Evolutionary conservation across 139 green algal genomes (phyloP).

Genomic region (Auxenochlorella pyrenoidosa): DNA sequence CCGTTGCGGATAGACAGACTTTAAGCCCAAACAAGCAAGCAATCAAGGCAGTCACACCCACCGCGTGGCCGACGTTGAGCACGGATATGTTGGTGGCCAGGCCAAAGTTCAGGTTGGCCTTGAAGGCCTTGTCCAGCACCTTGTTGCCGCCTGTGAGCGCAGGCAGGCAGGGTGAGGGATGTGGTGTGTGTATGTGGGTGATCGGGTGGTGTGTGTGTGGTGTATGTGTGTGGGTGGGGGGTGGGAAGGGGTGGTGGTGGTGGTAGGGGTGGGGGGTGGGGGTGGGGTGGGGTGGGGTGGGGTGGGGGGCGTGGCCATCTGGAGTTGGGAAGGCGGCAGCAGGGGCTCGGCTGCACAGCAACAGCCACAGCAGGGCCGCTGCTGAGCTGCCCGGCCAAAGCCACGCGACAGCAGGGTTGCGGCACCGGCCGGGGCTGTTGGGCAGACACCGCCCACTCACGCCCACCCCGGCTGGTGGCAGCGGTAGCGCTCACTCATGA

Average conservation of each 20-base stretch:
- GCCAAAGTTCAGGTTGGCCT: conserved; percentile 5
- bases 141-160: background rate
- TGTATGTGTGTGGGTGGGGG: background rate
- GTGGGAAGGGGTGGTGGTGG: too few relatives aligned
- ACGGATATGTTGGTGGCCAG: conserved; percentile 3
- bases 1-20: too few relatives aligned
- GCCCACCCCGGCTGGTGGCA: background rate
- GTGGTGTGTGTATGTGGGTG: background rate
- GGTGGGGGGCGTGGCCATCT: too few relatives aligned
- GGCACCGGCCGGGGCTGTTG: too few relatives aligned
- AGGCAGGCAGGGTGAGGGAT: background rate
- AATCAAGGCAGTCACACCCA: too few relatives aligned
- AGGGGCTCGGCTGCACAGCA: background rate
- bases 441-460: too few relatives aligned
- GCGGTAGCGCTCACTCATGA: background rate
- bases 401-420: too few relatives aligned
- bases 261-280: too few relatives aligned
- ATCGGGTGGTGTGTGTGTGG: too few relatives aligned
- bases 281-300: too few relatives aligned
- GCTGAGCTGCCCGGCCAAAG: too few relatives aligned
- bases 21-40: background rate
- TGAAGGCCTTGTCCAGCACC: background rate
- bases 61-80: conserved; percentile 26
- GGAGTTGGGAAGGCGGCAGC: too few relatives aligned
- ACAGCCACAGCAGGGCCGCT: background rate